phyloP scores from a whole-genome alignment of 371 early-diverging fungal species.

The Nematocida sp. region DNA sequence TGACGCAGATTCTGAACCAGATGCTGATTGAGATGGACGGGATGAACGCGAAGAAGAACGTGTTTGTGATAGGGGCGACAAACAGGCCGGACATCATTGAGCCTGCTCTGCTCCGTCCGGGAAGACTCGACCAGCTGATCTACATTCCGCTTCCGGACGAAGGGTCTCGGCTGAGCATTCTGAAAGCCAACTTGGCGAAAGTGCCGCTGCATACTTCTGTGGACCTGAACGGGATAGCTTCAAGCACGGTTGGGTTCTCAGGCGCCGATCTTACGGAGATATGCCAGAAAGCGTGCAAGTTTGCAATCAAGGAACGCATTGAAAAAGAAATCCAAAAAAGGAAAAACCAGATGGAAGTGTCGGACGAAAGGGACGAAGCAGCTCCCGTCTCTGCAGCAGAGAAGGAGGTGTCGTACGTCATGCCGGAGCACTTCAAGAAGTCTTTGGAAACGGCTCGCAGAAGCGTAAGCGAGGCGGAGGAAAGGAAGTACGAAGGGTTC shows the following conservation, averaged over 20 bases:
- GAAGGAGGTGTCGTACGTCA: slow-evolving; percentile 68
- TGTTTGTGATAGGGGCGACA: slow-evolving; percentile 84
- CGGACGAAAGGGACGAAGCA: slow-evolving; percentile 70
- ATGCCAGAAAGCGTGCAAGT: slow-evolving; percentile 95
- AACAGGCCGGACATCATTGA: slow-evolving; percentile 85
- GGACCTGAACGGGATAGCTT: slow-evolving; percentile 77
- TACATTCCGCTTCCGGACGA: slow-evolving; percentile 73
- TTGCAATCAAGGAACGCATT: slow-evolving; percentile 95
- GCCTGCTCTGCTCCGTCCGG: slow-evolving; percentile 89
- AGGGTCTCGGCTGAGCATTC: slow-evolving; percentile 75
- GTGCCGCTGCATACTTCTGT: slow-evolving; percentile 80
- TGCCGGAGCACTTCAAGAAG: slow-evolving; percentile 86
- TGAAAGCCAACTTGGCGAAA: slow-evolving; percentile 86
- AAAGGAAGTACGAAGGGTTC: slow-evolving; percentile 96
- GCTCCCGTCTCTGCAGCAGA: slow-evolving; percentile 67
- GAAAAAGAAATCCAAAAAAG: slow-evolving; percentile 76
- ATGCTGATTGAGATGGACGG: slow-evolving; percentile 99
- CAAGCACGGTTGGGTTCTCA: slow-evolving; percentile 85
- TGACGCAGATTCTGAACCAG: slow-evolving; percentile 87
- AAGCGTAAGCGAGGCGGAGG: slow-evolving; percentile 86
- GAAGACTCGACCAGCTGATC: slow-evolving; percentile 78
- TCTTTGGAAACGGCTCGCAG: slow-evolving; percentile 92
- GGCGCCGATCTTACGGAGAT: slow-evolving; percentile 99
- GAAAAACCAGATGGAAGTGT: slow-evolving; percentile 64
- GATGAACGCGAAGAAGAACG: slow-evolving; percentile 95